Base-by-base conservation (phyloP, 2,329 filamentous ascomycete species). In the Trichoderma brevicompactum region DNA sequence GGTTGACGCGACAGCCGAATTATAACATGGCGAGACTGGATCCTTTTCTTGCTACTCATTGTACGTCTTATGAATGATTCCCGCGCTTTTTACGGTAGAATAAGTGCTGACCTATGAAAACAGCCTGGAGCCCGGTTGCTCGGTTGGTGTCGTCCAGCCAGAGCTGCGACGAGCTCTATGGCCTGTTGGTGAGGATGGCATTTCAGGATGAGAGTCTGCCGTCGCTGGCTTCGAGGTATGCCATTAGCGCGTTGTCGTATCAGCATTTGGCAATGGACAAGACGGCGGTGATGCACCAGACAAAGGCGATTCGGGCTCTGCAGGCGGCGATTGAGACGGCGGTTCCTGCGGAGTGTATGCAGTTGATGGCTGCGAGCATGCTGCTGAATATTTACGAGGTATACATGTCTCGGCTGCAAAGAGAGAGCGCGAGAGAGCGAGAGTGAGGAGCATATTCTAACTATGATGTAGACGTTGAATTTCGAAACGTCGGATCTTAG, bases 331-430 rank as follows among this genome's bases (percentile, higher is more conserved):
- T 66, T 56, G 64, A 66, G 52, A 55, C 59, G 36, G 52, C 40
- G 15, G 32, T 19, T 28, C 38, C 41, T 5, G 5, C 43, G 7
- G 50, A 66, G 32, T 46, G 52, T 8, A 64, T 66, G 58, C 58
- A 64, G n/a, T 5, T 56, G 49, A 66, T 65, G 65, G 59, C 65
- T 0, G 65, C 65, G 19, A 66, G 65, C 15, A 66, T 64, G 43
- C 53, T 66, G 2, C 38, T 66, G 0, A 66, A 55, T 17, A 64
- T 65, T 23, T 66, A 50, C 19, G 61, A 66, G 54, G 65, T 61
- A 1, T 32, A 2, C 4, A 7, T n/a, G n/a, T 12, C 13, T 10
- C 13, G 2, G 7, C 19, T 46, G 28, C 15, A 4, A n/a, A 19
- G 9, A 19, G 1, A 19, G 5, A n/a, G n/a, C n/a, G n/a, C n/a